These are phyloP conservation scores for Saitoella complicata DNA, from an alignment of 805 yeast species.

Conservation along the genomic window DNA sequence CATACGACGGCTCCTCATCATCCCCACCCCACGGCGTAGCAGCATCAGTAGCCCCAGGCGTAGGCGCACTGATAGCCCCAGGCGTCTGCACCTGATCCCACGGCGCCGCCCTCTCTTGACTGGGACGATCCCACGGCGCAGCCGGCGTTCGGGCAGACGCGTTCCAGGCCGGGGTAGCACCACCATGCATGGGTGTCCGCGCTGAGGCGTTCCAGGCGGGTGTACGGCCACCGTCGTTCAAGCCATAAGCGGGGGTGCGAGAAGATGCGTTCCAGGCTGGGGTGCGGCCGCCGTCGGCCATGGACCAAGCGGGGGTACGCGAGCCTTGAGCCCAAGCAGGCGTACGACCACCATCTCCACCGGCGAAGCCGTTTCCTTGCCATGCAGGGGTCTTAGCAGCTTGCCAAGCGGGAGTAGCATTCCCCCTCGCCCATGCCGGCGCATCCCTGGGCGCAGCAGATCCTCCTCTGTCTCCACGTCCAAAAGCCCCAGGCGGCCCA, in stretches of 20 bases:
- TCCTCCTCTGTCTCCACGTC: constrained; percentile 9
- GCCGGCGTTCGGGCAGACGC: constrained; percentile 31
- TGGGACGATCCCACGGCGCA: constrained; percentile 22
- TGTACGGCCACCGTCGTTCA: constrained; percentile 20
- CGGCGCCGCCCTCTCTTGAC: constrained; percentile 24
- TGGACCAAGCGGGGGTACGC: constrained; percentile 15
- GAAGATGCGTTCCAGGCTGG: constrained; percentile 30
- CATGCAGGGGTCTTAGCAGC: constrained; percentile 15
- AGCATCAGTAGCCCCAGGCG: constrained; percentile 25
- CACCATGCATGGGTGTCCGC: constrained; percentile 20
- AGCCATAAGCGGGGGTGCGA: constrained; percentile 16
- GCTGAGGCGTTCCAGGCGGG: constrained; percentile 12
- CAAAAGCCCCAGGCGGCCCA: constrained; percentile 12
- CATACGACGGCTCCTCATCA: constrained; percentile 8
- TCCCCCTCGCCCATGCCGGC: constrained; percentile 19
- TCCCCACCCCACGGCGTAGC: constrained; percentile 22
- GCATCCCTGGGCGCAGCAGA: constrained; percentile 13
- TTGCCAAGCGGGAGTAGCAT: constrained; percentile 16
- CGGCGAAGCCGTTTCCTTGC: constrained; percentile 16
- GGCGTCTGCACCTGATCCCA: constrained; percentile 10
- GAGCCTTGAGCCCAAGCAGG: constrained; percentile 28
- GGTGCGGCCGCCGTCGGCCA: constrained; percentile 14
- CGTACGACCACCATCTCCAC: constrained; percentile 23
- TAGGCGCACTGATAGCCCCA: constrained; percentile 25
- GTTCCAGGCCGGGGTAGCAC: constrained; percentile 25